Evolutionary conservation across 768 basidiomycete genomes (phyloP), one percentile per base, ranked within the genome.

Genomic region (Boletus vinaceobasis): DNA sequence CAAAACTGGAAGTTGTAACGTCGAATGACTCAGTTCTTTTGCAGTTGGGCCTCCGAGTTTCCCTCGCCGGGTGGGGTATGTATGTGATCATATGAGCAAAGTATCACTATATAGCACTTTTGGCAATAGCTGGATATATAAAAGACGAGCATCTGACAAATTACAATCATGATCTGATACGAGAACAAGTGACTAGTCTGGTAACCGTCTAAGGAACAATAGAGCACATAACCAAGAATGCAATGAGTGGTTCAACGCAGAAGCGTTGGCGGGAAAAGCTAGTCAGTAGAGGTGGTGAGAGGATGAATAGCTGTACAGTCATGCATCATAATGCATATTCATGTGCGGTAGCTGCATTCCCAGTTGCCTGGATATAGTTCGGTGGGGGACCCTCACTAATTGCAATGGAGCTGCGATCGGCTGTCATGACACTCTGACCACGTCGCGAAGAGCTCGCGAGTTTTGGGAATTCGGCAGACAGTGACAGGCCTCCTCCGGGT

Each of bases 361-460:
- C 54, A 38, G 31, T 54, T 5, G 56, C 65, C 45, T 70, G 65
- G 19, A 13, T 53, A 33, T 69, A 69, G 43, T 65, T 55, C 0
- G 68, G 62, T 11, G 66, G 65, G 6, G 68, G 62, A 26, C 49
- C 51, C n/a, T 65, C 65, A 31, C 58, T 58, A 9, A 23, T 11
- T 26, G 53, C 45, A 36, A 58, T 23, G 26, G 68, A 70, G 45
- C 10, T 39, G 21, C 9, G 50, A 43, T 57, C 50, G n/a, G 10
- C n/a, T 9, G 59, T 32, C 15, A 43, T 31, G 14, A 32, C 13
- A n/a, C 47, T 50, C 43, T n/a, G 56, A 40, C 29, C 50, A 37
- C 9, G 60, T 43, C 32, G 58, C 26, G 19, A n/a, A n/a, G n/a
- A 8, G n/a, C 33, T 38, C 13, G 32, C 38, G 35, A 60, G 47